Evolutionary conservation across 2,329 filamentous ascomycete species (phyloP), one percentile per base, ranked within the genome.

Genomic region (Trichoderma atroviride): DNA sequence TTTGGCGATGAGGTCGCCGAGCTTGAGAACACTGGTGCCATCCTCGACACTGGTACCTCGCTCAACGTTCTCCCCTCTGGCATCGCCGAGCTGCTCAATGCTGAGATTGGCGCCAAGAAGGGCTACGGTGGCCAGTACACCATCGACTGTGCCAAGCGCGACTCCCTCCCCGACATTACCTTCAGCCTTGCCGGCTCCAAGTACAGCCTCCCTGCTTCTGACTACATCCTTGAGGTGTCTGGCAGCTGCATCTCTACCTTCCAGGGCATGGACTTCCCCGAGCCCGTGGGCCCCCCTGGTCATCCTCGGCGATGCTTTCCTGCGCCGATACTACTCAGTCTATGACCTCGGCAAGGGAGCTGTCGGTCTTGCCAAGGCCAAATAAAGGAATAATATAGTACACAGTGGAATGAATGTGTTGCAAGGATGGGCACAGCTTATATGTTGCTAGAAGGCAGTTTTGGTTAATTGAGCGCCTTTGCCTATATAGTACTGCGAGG

Each of bases 31-130:
- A 97, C 94, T 70, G 96, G 96, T 83, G 93, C 94, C 76, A 97
- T 99, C 74, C 92, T 99, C 71, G 96, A 99, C 87, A 99, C 96
- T 68, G 96, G 96, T 77, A 99, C 96, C 79, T 99, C 96, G 59
- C 89, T 99, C 80, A 97, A 97, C 82, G 94, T 95, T 76, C 92
- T 99, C 69, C 96, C 96, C 76, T 91, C 88, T 75, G 91, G 92
- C 77, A 88, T 98, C 74, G 95, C 96, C 70, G 96, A 98, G 85
- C 91, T 99, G 73, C 87, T 99, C 83, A 99, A 99, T 88, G 91
- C 92, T 83, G 91, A 97, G 85, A 97, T 99, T 73, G 96, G 96
- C 73, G 96, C 96, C 74, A 97, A 96, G 90, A 99, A 98, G 89
- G 89, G 92, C 71, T 99, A 91, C 85, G 97, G 95, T 81, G 96